Evolutionary conservation across 441 rosid genomes (phyloP).

Genomic region (Isatis lusitanica): DNA sequence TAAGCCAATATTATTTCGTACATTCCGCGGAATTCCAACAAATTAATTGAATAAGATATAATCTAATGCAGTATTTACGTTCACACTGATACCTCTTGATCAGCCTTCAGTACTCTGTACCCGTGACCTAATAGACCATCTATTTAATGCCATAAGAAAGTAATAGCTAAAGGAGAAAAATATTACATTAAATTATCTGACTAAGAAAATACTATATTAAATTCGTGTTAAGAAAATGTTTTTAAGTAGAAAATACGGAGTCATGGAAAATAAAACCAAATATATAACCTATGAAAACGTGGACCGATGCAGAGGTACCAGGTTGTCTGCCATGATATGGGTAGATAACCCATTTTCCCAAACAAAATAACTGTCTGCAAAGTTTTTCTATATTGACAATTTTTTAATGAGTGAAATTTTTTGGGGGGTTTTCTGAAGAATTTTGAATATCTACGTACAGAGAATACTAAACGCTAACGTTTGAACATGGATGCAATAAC

Average conservation of each 20-base stretch:
- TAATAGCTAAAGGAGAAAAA: not conserved
- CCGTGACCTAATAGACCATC: not conserved
- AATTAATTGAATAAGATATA: not conserved
- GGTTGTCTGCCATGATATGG: conserved; percentile 38
- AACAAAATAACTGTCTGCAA: conserved; percentile 18
- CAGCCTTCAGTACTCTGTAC: not conserved
- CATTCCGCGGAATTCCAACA: not conserved
- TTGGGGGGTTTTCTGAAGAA: too few species aligned
- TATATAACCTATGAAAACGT: not conserved
- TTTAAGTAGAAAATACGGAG: conserved; percentile 5
- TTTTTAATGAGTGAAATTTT: not conserved
- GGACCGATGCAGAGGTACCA: conserved; percentile 34
- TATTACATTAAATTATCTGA: too few species aligned
- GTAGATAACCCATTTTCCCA: conserved; percentile 13
- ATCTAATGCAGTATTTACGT: not conserved
- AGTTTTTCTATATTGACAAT: conserved; percentile 7
- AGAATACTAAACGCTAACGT: not conserved
- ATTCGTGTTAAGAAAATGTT: not conserved
- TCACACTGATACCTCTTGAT: not conserved
- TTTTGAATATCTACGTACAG: not conserved
- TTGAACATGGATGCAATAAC: not conserved
- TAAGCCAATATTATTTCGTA: not conserved
- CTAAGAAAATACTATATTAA: too few species aligned
- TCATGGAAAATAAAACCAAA: conserved; percentile 1
- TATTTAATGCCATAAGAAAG: not conserved